Base-by-base conservation (phyloP, 768 basidiomycete genomes). In the Omphalotus guepiniiformis region DNA sequence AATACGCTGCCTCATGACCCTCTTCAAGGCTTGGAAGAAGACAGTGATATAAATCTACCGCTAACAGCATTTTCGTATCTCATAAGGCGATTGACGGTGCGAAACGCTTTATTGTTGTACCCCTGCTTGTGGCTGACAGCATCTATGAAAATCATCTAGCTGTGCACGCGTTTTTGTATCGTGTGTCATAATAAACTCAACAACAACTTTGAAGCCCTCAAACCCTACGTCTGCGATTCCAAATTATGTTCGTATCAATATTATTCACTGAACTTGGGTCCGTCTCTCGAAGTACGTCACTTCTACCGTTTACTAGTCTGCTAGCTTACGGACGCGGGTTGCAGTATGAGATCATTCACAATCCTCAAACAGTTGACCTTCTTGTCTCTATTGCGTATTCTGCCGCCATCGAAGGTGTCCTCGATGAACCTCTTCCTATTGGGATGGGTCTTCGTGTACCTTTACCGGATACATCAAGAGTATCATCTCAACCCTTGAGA, bases 201-300 rank as follows among this genome's bases (percentile, higher is more conserved):
- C 8, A 68, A 65, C 7, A 69, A 75, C 32, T 78, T 74, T 49
- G 78, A 80, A 52, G 76, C 80, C 1, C 73, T 87, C 50, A 84
- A 85, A 58, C 86, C 86, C 1, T 88, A 85, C 56, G 83, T 88
- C 21, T 88, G 85, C 58, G 72, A 76, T 46, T 72, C 71, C 4
- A 74, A 75, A 44, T 70, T 88, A 4, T 88, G 86, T 61, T 66
- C 76, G 4, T 88, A 82, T 59, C 85, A 83, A 55, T 85, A 83
- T 55, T 85, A 84, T 57, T 65, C 72, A 3, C 65, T 83, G 39
- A 83, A 82, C 48, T 71, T 79, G 22, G 85, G 83, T 0, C 78
- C 81, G 4, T 83, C 83, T 7, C 71, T 87, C 16, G 83, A 87
- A 70, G 83, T 80, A 54, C 12, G 67, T 56, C 6, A 43, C 19